Evolutionary conservation across 495 filamentous ascomycete genomes (phyloP).

Genomic region (Daldinia loculata): DNA sequence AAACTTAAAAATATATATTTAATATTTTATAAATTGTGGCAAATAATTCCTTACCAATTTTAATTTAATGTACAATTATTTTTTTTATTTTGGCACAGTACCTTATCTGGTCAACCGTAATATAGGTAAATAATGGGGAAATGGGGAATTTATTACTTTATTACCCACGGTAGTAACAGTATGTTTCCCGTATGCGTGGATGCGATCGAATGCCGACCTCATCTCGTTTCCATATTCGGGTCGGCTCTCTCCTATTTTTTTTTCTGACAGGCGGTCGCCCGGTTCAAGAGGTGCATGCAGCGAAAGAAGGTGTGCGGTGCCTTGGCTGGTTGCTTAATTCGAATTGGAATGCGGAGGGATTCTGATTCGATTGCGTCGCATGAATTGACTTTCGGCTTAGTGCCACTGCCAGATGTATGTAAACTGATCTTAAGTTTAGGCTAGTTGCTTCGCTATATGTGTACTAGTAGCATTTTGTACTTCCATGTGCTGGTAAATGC

Average conservation of each 20-base stretch:
- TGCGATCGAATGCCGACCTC: conserved; percentile 25
- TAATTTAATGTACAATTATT: no score
- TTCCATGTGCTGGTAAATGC: neutral
- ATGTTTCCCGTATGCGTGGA: conserved; percentile 27
- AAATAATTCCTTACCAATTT: no score
- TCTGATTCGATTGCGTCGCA: conserved; percentile 32
- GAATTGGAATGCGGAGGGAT: conserved; percentile 33
- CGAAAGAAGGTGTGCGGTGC: neutral
- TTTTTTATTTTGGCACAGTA: no score
- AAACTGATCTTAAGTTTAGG: neutral
- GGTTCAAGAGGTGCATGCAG: conserved; percentile 25
- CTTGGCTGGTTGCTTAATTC: conserved; percentile 9
- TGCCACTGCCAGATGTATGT: neutral
- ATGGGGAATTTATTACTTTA: conserved; percentile 24
- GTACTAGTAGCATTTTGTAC: neutral
- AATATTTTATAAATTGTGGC: no score
- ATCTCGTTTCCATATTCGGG: conserved; percentile 28
- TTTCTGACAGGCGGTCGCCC: conserved; percentile 13
- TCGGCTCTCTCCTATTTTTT: neutral
- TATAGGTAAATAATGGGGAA: conserved; percentile 28
- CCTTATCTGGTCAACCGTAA: no score
- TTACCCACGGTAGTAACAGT: conserved; percentile 27
- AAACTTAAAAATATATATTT: no score
- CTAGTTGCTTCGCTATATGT: neutral
- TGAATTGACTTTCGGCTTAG: conserved; percentile 29